Evolutionary conservation across 2,329 filamentous ascomycete genomes (phyloP).

Genomic region (Gnomoniopsis sp.): DNA sequence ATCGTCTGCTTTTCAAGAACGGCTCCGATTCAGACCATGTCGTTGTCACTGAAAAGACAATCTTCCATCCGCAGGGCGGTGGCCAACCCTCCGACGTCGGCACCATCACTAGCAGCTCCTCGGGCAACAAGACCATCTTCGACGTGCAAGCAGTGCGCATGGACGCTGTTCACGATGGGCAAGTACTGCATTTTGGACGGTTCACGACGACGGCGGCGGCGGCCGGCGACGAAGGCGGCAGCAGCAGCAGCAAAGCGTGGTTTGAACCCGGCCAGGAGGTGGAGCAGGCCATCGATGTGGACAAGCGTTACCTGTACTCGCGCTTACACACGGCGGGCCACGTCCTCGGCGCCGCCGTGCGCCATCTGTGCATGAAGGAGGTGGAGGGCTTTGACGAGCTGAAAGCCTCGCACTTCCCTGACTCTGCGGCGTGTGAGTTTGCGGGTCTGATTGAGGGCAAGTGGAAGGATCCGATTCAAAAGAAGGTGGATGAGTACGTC

Average conservation of each 20-base stretch:
- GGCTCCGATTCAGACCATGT: conserved; percentile 35
- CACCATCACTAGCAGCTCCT: conserved; percentile 38
- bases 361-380: conserved; percentile 49
- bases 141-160: conserved; percentile 55
- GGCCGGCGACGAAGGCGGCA: not conserved
- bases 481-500: conserved; percentile 56
- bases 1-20: conserved; percentile 57
- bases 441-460: conserved; percentile 62
- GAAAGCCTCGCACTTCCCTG: conserved; percentile 71
- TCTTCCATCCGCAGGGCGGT: conserved; percentile 73
- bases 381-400: conserved; percentile 58
- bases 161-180: conserved; percentile 44
- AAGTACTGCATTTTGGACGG: conserved; percentile 64
- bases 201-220: conserved; percentile 34
- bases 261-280: conserved; percentile 44
- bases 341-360: conserved; percentile 66
- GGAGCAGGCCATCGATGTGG: conserved; percentile 55
- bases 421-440: conserved; percentile 66
- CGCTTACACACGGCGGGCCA: conserved; percentile 73
- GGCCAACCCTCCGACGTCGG: conserved; percentile 70
- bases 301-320: conserved; percentile 61
- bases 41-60: conserved; percentile 62
- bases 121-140: conserved; percentile 35
- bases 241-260: not conserved
- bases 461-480: conserved; percentile 61